Base-by-base conservation (phyloP, 345 rosid species). In the Litchi chinensis region DNA sequence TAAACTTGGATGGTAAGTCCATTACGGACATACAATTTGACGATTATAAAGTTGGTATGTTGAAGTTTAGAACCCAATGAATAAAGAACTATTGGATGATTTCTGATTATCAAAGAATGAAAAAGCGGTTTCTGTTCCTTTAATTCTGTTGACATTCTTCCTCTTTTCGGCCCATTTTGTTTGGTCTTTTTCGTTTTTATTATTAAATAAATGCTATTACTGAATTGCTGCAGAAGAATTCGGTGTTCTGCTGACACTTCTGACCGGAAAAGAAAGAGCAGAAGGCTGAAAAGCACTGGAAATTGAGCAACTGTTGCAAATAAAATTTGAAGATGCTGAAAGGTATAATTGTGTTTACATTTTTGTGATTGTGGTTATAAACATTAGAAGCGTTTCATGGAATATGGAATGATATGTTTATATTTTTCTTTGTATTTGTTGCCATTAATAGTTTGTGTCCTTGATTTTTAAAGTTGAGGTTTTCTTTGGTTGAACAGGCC, bases 231-330 rank as follows among this genome's bases (percentile, higher is more conserved):
- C 95, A 95, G 98, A 88, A 80, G 92, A 95, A 82, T 46, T 92
- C 0, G 99, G 99, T 81, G 87, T 79, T 81, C 83, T 83, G 26
- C 83, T 95, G 81, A 92, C 88, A 65, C 98, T 97, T 81, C 99
- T 97, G 69, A 85, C 92, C 50, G 89, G 93, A 73, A 84, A 83
- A 84, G 85, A 85, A 56, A 86, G 81, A 76, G 86, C 86, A 16
- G 77, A 83, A 13, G 83, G 85, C 52, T 93, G 99, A 98, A 89
- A 82, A 87, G 97, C 98, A 28, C 89, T 92, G 8, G 94, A 89
- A 77, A 84, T 82, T 40, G 82, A 84, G 77, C 94, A 85, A 10
- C 79, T 80, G 59, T 79, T 95, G 71, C 86, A 84, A 64, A 84
- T 95, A 26, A 86, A 90, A 54, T 84, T 89, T 50, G 87, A 87